Percentiles rank a stretch among this genome's conserved stretches.
phyloP scores from a whole-genome alignment of 768 basidiomycete genomes.

The Hypholoma sublateritium region DNA sequence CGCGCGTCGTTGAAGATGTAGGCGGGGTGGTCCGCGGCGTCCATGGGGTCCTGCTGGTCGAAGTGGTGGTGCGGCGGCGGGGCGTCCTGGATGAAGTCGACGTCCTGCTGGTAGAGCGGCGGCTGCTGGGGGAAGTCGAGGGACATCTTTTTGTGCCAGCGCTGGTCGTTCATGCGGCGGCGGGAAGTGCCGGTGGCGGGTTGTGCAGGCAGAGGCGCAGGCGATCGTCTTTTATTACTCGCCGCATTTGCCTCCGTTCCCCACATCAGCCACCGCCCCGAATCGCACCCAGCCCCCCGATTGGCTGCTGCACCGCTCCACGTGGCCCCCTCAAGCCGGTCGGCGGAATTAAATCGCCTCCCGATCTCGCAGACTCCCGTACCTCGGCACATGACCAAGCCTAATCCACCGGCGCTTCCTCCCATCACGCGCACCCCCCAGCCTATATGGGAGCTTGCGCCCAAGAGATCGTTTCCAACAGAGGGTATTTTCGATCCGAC shows the following conservation, averaged over 20 bases:
- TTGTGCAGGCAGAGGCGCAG: neutral
- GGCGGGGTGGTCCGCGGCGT: conserved; percentile 49
- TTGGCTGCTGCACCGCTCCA: conserved; percentile 40
- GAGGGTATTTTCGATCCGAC: conserved; percentile 4
- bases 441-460: conserved; percentile 11
- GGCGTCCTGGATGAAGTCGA: conserved; percentile 22
- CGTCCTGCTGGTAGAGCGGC: conserved; percentile 44
- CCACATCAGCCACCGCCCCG: conserved; percentile 36
- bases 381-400: conserved; percentile 10
- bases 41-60: conserved; percentile 53
- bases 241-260: conserved; percentile 26
- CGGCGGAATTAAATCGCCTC: conserved; percentile 42
- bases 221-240: conserved; percentile 23
- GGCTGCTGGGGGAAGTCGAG: conserved; percentile 56
- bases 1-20: conserved; percentile 72
- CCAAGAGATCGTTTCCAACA: conserved; percentile 13
- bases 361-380: conserved; percentile 14
- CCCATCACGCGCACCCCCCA: neutral
- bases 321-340: conserved; percentile 41
- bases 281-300: conserved; percentile 43
- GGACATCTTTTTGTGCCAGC: conserved; percentile 38
- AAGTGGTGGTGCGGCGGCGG: conserved; percentile 19
- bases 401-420: conserved; percentile 11
- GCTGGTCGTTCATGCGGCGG: conserved; percentile 29
- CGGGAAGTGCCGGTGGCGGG: conserved; percentile 35